phyloP scores from a whole-genome alignment of 495 filamentous ascomycete genomes.

The Antarctomyces pellizariae region DNA sequence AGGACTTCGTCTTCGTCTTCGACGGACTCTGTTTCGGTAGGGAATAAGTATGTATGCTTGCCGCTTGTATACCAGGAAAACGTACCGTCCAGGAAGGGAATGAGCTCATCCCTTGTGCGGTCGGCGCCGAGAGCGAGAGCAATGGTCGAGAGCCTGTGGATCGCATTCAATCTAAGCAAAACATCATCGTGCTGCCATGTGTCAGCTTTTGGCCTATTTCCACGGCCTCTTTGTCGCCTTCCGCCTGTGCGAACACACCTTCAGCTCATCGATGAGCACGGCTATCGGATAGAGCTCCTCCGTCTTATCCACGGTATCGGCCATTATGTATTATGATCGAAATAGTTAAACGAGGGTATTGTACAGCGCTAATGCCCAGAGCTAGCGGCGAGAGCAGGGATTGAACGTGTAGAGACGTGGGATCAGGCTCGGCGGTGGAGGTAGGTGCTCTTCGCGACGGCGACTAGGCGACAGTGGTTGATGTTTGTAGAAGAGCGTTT shows the following conservation, averaged over 20 bases:
- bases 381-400: too few species aligned
- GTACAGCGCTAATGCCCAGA: too few species aligned
- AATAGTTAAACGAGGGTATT: too few species aligned
- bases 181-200: conserved; percentile 78
- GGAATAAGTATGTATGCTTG: background rate
- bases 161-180: conserved; percentile 88
- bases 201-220: too few species aligned
- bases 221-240: too few species aligned
- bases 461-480: too few species aligned
- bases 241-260: conserved; percentile 35
- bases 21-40: conserved; percentile 57
- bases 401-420: too few species aligned
- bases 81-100: conserved; percentile 91
- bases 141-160: conserved; percentile 92
- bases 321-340: conserved; percentile 24
- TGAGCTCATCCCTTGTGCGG: conserved; percentile 88
- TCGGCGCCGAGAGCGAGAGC: conserved; percentile 86
- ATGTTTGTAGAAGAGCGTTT: too few species aligned
- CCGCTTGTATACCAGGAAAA: conserved; percentile 7
- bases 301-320: conserved; percentile 34
- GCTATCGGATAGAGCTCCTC: conserved; percentile 99
- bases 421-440: too few species aligned
- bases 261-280: conserved; percentile 96
- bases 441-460: too few species aligned
- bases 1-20: conserved; percentile 98